Base-by-base conservation (phyloP, 495 filamentous ascomycete species). In the Xylaria intraflava region DNA sequence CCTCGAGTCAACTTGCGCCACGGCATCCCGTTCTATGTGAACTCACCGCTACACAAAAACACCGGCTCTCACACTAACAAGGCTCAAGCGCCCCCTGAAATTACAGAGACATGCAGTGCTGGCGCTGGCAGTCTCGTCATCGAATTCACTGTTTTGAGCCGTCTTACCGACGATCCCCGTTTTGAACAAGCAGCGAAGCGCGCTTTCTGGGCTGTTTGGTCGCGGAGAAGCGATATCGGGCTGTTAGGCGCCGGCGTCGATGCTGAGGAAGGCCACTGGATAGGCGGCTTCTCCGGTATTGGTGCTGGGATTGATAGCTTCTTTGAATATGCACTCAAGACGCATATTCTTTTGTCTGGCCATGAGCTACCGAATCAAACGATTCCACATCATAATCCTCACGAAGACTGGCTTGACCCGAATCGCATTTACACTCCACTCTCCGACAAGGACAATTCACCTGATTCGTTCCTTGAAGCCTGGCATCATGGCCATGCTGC, bases 301-400 rank as follows among this genome's bases (percentile, higher is more conserved):
- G 93, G 93, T 33, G 93, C 93, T 1, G 94, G 93, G 16, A 86
- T 94, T 58, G 93, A 97, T 68, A 96, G 90, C 71, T 98, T 97
- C 71, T 97, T 92, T 61, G 93, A 98, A 72, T 98, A 98, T 65
- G 93, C 93, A 1, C 78, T 96, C 64, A 98, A 98, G 65, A 87
- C 90, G 2, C 84, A 94, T 58, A 86, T 98, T 56, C 71, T 98
- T 8, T 80, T 96, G 16, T 95, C 92, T 2, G 83, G 87, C 5
- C 73, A 78, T 43, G 75, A 80, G 14, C 57, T 74, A n/a, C 79
- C 78, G 1, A 81, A 79, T 46, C 67, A 66, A 22, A 77, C 75
- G 2, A 60, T 59, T n/a, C 57, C 62, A 26, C 36, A 55, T 23
- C 61, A 65, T 6, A 42, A 42, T 20, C 62, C 58, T 14, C 58